Evolutionary conservation across 306 rosid genomes (phyloP), one percentile per base, ranked within the genome.

Genomic region (Prinsepia uniflora): DNA sequence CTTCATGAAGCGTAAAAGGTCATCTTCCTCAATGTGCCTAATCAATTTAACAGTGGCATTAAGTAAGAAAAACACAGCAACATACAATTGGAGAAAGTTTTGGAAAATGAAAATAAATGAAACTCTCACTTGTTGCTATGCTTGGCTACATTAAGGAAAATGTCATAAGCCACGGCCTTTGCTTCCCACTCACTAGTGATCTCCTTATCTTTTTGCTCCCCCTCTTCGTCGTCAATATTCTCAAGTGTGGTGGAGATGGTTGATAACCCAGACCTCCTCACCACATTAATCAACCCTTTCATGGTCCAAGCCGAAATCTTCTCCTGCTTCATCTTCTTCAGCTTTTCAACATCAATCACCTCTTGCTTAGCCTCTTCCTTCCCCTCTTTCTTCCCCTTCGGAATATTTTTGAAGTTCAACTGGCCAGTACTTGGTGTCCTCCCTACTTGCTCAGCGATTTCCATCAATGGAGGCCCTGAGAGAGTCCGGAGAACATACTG

Each of bases 221-320:
- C 52, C 70, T 74, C 92, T 13, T 92, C 84, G 12, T 79, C 84
- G 3, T 82, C 70, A 19, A 67, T 52, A 20, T 70, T 63, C 43
- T 81, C 83, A 0, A 84, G 81, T n/a, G 93, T 47, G 65, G 83
- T 74, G 54, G 89, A 81, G 43, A 88, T 81, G 56, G 89, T 88
- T 56, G 98, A 84, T 75, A 93, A 60, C 15, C 98, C 88, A 24
- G 96, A 85, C 65, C 78, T 78, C 40, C 81, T 77, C 20, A 93
- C 84, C 44, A 85, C 96, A 81, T 81, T 74, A 71, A 90, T 70
- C 70, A 93, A 80, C 18, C 89, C 92, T 80, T 78, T 90, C 92
- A 93, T 84, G 6, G 98, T 93, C 97, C 92, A 93, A 81, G 96
- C 90, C 50, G 97, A 93, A 80, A 93, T 80, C 39, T 78, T 90